A percentile compares a stretch with the other conserved stretches of the same genome.
Conservation (phyloP, 495 filamentous ascomycete genomes). For the Cladorrhinum samala region DNA sequence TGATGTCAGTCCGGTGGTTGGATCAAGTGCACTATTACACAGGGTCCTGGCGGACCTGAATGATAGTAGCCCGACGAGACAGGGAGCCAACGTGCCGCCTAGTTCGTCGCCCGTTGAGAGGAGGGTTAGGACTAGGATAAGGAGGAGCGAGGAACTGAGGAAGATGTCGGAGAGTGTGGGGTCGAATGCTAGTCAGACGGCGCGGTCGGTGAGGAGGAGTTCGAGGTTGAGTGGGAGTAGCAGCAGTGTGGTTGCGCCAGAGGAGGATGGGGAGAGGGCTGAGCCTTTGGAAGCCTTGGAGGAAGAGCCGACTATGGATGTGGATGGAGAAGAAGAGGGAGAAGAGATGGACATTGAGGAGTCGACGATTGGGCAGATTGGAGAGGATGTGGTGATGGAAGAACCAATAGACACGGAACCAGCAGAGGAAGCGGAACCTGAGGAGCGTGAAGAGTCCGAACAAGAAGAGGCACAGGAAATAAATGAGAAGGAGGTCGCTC, state of each 20-base stretch:
- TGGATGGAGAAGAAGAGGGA: not conserved
- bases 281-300: not conserved
- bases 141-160: slow-evolving; percentile 1
- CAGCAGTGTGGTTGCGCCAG: not conserved
- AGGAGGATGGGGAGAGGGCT: not conserved
- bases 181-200: not conserved
- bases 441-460: too few relatives aligned
- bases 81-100: not conserved
- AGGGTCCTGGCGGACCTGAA: slow-evolving; percentile 3
- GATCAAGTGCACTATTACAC: not conserved
- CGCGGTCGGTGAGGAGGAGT: not conserved
- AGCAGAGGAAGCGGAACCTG: not conserved
- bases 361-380: not conserved
- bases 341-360: not conserved
- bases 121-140: slow-evolving; percentile 1
- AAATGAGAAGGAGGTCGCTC: not conserved
- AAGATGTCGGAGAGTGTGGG: slow-evolving; percentile 2
- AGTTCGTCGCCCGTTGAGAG: slow-evolving; percentile 4
- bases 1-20: not conserved
- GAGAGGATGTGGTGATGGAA: not conserved
- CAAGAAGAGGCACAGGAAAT: slow-evolving; percentile 1
- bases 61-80: not conserved
- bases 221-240: not conserved
- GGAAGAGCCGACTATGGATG: not conserved
- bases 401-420: not conserved